A percentile compares a stretch with the other conserved stretches of the same genome.
Evolutionary conservation across 2,329 filamentous ascomycete genomes (phyloP).

Genomic region (Hypocrella siamensis): DNA sequence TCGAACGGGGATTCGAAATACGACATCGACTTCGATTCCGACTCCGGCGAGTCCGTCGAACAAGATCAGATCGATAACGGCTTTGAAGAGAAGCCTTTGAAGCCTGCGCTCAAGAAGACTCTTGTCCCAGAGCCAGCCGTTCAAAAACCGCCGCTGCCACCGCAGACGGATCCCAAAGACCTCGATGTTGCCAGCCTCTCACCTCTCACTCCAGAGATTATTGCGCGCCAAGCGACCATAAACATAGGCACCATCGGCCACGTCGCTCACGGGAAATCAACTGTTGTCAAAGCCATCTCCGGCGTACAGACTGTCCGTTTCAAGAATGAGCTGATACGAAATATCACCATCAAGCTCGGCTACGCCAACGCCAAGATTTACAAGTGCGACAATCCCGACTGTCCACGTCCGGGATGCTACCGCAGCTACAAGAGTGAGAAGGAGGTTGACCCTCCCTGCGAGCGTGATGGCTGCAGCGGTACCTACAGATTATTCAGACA

Average conservation of each 20-base stretch:
- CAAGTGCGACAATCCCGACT: conserved; percentile 86
- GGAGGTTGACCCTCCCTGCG: conserved; percentile 91
- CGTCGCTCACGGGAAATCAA: conserved; percentile 97
- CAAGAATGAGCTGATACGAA: conserved; percentile 98
- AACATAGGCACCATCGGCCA: conserved; percentile 98
- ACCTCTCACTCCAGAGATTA: conserved; percentile 89
- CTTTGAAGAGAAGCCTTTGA: conserved; percentile 49
- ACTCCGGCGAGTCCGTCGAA: conserved; percentile 48
- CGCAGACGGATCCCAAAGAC: conserved; percentile 83
- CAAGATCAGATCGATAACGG: conserved; percentile 43
- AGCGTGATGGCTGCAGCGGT: conserved; percentile 79
- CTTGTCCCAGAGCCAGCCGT: conserved; percentile 39
- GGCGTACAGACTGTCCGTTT: conserved; percentile 98
- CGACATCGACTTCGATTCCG: conserved; percentile 58
- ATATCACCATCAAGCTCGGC: conserved; percentile 99
- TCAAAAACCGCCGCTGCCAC: conserved; percentile 43
- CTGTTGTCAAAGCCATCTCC: conserved; percentile 97
- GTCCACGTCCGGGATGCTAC: conserved; percentile 89
- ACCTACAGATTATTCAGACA: conserved; percentile 81
- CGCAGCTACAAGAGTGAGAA: conserved; percentile 97
- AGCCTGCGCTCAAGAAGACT: conserved; percentile 75
- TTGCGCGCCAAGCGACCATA: conserved; percentile 93
- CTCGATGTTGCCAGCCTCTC: conserved; percentile 69
- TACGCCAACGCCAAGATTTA: conserved; percentile 99
- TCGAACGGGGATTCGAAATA: conserved; percentile 46